A percentile compares a stretch with the other conserved stretches of the same genome.
phyloP scores from a whole-genome alignment of 2,329 filamentous ascomycete genomes.

The Pseudocercospora vitis region DNA sequence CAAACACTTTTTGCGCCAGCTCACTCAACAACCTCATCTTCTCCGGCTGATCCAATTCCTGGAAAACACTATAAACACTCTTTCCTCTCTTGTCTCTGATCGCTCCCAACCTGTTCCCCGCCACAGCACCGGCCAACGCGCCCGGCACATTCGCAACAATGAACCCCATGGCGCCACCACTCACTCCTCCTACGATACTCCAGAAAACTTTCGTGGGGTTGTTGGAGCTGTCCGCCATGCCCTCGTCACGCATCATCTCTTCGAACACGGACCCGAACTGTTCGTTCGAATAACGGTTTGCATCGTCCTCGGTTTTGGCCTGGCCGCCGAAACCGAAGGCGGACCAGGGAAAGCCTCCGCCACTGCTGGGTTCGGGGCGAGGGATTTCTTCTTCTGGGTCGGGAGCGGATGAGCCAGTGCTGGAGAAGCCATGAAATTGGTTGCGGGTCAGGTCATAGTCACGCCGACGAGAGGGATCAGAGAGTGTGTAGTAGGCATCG shows the following conservation, averaged over 20 bases:
- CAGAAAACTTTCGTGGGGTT: conserved; percentile 74
- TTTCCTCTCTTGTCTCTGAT: conserved; percentile 88
- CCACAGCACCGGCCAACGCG: conserved; percentile 83
- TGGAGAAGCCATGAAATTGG: conserved; percentile 53
- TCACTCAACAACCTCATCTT: conserved; percentile 78
- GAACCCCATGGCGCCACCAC: conserved; percentile 87
- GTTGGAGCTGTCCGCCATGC: conserved; percentile 69
- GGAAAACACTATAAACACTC: conserved; percentile 90
- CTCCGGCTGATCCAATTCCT: conserved; percentile 81
- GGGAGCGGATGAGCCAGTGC: conserved; percentile 33
- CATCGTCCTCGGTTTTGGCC: conserved; percentile 47
- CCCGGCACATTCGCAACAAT: conserved; percentile 93
- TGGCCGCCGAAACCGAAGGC: conserved; percentile 60
- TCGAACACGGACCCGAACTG: conserved; percentile 76
- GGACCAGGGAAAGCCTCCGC: conserved; percentile 71
- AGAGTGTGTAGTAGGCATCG: conserved; percentile 90
- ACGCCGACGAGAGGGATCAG: conserved; percentile 70
- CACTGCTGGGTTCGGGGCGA: conserved; percentile 37
- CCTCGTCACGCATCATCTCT: conserved; percentile 56
- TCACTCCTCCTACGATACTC: conserved; percentile 79
- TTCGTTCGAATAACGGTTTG: conserved; percentile 59
- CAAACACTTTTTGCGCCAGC: conserved; percentile 82
- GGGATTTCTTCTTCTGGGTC: conserved; percentile 55
- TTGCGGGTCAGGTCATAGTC: conserved; percentile 78
- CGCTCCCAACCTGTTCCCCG: conserved; percentile 86